Percentiles rank a stretch among this genome's conserved stretches.
Conservation (phyloP, 306 rosid species). For the Prinsepia uniflora region DNA sequence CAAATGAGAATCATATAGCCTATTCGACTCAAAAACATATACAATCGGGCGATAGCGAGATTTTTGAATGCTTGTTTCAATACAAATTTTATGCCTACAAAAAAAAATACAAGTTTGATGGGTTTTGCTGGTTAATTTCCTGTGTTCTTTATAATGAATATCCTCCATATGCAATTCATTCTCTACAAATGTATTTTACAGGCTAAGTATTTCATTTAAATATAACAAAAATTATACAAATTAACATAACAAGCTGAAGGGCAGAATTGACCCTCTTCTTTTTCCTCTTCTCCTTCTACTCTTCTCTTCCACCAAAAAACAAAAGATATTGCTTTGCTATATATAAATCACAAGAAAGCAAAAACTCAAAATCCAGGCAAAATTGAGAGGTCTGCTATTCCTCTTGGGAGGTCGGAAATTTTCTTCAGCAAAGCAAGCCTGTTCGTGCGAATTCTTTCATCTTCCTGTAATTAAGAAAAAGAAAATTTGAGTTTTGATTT, state of each 20-base stretch:
- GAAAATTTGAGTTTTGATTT: constrained; percentile 8
- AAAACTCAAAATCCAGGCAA: constrained; percentile 73
- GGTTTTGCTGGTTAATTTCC: background rate
- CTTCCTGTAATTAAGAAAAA: constrained; percentile 47
- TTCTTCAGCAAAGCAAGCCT: constrained; percentile 71
- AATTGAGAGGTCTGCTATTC: constrained; percentile 74
- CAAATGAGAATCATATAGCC: too few species aligned
- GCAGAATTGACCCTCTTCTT: background rate
- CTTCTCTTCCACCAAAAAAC: background rate
- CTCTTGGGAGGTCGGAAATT: constrained; percentile 82
- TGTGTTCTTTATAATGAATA: background rate
- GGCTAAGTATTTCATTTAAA: background rate
- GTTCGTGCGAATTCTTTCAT: constrained; percentile 65
- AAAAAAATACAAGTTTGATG: background rate
- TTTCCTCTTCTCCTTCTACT: background rate
- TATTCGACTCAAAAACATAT: too few species aligned
- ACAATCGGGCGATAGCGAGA: too few species aligned
- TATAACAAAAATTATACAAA: background rate
- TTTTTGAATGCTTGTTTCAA: too few species aligned
- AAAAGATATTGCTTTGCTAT: background rate
- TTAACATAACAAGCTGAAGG: background rate
- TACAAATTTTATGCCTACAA: too few species aligned
- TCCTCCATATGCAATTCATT: background rate
- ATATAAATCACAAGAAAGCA: background rate
- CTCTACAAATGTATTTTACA: background rate